These are phyloP conservation scores for Rutstroemia sp. DNA, from an alignment of 2,329 filamentous ascomycete species.

Conservation along the genomic window DNA sequence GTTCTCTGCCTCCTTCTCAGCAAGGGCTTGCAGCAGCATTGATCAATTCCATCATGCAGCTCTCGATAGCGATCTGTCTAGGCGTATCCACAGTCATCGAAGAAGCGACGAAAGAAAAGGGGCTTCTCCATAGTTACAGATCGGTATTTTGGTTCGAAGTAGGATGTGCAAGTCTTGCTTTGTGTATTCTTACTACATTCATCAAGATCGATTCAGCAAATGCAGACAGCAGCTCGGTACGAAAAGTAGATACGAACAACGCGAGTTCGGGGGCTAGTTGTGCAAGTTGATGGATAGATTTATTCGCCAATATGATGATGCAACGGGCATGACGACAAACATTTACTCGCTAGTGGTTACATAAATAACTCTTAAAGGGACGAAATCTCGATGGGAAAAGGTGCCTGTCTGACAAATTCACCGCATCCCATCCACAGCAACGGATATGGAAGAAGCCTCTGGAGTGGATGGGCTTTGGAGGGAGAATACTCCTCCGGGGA, in stretches of 20 bases:
- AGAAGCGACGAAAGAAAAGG: neutral
- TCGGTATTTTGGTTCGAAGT: slow-evolving; percentile 9
- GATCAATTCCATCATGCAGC: slow-evolving; percentile 40
- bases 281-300: neutral
- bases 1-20: slow-evolving; percentile 51
- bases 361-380: too few relatives aligned
- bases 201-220: slow-evolving; percentile 7
- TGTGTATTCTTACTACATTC: slow-evolving; percentile 2
- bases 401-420: too few relatives aligned
- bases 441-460: too few relatives aligned
- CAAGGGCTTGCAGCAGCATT: slow-evolving; percentile 65
- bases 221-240: neutral
- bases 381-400: too few relatives aligned
- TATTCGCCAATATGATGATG: too few relatives aligned
- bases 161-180: neutral
- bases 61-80: slow-evolving; percentile 3
- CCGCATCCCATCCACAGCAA: too few relatives aligned
- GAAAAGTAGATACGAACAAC: neutral
- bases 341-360: too few relatives aligned
- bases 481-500: too few relatives aligned
- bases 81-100: neutral
- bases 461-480: too few relatives aligned
- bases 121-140: neutral
- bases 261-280: neutral
- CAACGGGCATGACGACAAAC: too few relatives aligned